Evolutionary conservation across 129 eudicot species (phyloP).

Genomic region (Calendula officinalis): DNA sequence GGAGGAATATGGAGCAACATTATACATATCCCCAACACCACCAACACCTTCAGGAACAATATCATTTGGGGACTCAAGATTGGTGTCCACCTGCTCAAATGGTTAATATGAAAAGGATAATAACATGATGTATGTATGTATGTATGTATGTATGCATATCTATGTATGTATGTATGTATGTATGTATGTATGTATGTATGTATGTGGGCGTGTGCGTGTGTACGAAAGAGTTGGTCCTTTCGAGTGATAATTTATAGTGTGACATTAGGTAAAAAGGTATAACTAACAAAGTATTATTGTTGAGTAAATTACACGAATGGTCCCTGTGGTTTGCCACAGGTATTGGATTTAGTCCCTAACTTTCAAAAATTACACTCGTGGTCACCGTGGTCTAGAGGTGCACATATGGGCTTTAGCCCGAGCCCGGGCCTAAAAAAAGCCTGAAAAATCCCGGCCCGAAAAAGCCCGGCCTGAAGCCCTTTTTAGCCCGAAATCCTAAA

Average conservation of each 20-base stretch:
- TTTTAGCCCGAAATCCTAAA: too few relatives aligned
- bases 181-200: background rate
- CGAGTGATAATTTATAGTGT: background rate
- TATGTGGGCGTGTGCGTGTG: background rate
- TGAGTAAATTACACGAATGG: too few relatives aligned
- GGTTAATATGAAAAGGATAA: background rate
- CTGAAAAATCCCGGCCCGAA: too few relatives aligned
- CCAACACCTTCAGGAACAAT: slow-evolving; percentile 59
- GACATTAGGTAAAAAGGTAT: background rate
- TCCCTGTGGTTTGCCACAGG: too few relatives aligned
- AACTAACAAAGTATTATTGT: background rate
- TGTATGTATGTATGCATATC: background rate
- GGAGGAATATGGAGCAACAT: slow-evolving; percentile 82
- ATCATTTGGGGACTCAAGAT: slow-evolving; percentile 76
- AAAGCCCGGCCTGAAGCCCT: too few relatives aligned
- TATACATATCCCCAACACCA: slow-evolving; percentile 52
- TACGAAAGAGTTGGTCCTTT: background rate
- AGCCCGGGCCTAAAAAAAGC: too few relatives aligned
- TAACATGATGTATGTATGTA: background rate
- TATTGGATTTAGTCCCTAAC: too few relatives aligned
- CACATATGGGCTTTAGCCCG: too few relatives aligned
- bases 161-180: background rate
- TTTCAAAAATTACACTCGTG: too few relatives aligned
- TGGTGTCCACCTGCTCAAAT: slow-evolving; percentile 79
- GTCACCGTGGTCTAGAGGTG: too few relatives aligned